phyloP scores from a whole-genome alignment of 495 filamentous ascomycete genomes.

The Symbiotaphrina buchneri region DNA sequence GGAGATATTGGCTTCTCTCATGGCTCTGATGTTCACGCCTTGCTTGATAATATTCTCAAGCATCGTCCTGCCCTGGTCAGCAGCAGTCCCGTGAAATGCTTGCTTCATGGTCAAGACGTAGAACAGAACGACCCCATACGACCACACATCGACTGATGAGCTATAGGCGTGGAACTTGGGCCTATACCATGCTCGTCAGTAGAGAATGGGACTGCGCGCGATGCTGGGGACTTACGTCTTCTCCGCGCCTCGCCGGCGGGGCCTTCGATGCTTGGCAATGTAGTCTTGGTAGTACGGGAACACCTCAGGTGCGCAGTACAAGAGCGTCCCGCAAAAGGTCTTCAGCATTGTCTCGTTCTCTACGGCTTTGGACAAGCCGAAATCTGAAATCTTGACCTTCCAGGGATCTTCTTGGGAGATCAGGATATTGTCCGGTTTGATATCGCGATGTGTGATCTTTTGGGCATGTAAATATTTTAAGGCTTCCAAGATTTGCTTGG shows the following conservation, averaged over 20 bases:
- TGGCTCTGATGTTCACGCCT: conserved; percentile 33
- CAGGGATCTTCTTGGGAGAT: conserved; percentile 50
- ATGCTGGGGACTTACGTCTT: conserved; percentile 20
- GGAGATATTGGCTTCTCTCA: conserved; percentile 33
- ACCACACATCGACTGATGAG: conserved; percentile 88
- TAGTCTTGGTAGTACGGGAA: conserved; percentile 48
- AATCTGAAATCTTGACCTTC: conserved; percentile 80
- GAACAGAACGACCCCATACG: conserved; percentile 75
- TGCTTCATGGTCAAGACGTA: conserved; percentile 51
- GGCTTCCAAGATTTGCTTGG: conserved; percentile 56
- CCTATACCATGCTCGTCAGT: too few relatives aligned
- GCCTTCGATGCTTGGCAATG: too few relatives aligned
- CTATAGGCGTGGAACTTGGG: conserved; percentile 29
- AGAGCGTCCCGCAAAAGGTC: conserved; percentile 86
- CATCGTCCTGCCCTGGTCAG: conserved; percentile 46
- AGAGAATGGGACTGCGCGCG: too few relatives aligned
- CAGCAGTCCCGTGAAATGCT: too few relatives aligned
- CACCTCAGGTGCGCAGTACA: conserved; percentile 93
- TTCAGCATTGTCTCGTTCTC: conserved; percentile 76
- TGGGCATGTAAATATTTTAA: conserved; percentile 69
- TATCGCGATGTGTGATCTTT: conserved; percentile 85
- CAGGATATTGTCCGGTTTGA: conserved; percentile 95
- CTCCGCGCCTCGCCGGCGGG: conserved; percentile 21
- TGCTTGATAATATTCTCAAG: conserved; percentile 66
- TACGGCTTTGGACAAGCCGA: conserved; percentile 83